Evolutionary conservation across 192 early-diverging fungal genomes (phyloP), one percentile per base, ranked within the genome.

Genomic region (Dissophora ornata): DNA sequence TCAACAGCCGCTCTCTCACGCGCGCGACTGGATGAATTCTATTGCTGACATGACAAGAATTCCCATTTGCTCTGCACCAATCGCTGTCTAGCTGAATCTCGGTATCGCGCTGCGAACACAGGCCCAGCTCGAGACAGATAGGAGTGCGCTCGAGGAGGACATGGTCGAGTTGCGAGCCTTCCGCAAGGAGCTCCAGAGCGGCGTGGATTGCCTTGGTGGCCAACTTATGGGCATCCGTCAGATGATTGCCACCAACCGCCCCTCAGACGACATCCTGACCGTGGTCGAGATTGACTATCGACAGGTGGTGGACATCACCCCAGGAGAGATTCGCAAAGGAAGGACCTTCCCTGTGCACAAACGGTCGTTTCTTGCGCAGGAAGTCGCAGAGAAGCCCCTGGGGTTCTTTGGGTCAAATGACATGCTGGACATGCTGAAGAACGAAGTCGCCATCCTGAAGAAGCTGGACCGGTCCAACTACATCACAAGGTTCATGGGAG

Each of bases 341-440:
- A 46, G 73, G 18, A 77, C 73, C 0, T 77, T 77, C 53, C 73
- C 73, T 1, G 73, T 77, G n/a, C 73, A 77, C 40, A 77, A 77
- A 30, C 47, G 65, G 28, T 67, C 73, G 15, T 77, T 64, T 64
- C 46, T 77, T 11, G 63, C 64, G 3, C 73, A 77, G 33, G 73
- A 77, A 38, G 73, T 77, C 28, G 73, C 73, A 24, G 73, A 67
- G 57, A 77, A 77, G 34, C 73, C 73, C 5, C 24, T 77, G 46
- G 73, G 73, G 4, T 67, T 48, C 47, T 77, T 77, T 67, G 73
- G 73, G 16, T 77, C 73, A 1, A 41, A 77, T 36, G 73, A 77
- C 24, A 77, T 77, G 73, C 47, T 77, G 28, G 65, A 77, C 32
- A 77, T 77, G 73, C 64, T 77, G 16, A 77, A 77, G 34, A 67